Evolutionary conservation across 1,284 basidiomycete genomes (phyloP), one percentile per base, ranked within the genome.

Genomic region (Trametes hirsuta): DNA sequence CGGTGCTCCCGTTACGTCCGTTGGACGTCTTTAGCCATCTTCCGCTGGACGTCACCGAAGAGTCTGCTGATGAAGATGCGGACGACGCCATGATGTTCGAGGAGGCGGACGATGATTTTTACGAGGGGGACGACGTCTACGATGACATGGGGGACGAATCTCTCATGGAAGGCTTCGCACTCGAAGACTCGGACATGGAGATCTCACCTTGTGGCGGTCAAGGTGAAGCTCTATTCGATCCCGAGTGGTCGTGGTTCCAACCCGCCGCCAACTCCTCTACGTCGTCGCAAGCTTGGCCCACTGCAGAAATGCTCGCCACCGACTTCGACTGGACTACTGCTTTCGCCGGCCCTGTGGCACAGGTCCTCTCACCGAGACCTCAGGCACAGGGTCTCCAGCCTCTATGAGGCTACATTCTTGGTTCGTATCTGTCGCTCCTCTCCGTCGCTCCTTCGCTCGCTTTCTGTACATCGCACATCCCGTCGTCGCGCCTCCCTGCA

Each of bases 1-100:
- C 64, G 39, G 30, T 65, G 18, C 53, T 62, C 3, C 58, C 64
- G 11, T 53, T 65, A 44, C 64, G 55, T 45, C 55, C 57, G 50
- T 53, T 65, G 45, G 64, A 65, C 60, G 50, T 65, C 58, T 44
- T 44, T 42, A 65, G 63, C 42, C 63, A 65, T 46, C 11, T 59
- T 12, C 50, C 54, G 24, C 41, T 46, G 22, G 63, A 59, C 47
- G 47, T 39, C 15, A 18, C 57, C 6, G 47, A 36, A 11, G 59
- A 62, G 53, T 37, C 37, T 21, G 48, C 57, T 21, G 61, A 62
- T 5, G 63, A 62, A 14, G 62, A 63, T 12, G 58, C 45, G 48
- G 56, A 55, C 24, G 61, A 62, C 14, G n/a, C 50, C 5, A 61
- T 65, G 64, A 53, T 50, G 55, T 53, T 51, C 45, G 53, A 61